These are phyloP conservation scores for Spergularia bocconei DNA, from an alignment of 148 eudicot species.

Conservation along the genomic window DNA sequence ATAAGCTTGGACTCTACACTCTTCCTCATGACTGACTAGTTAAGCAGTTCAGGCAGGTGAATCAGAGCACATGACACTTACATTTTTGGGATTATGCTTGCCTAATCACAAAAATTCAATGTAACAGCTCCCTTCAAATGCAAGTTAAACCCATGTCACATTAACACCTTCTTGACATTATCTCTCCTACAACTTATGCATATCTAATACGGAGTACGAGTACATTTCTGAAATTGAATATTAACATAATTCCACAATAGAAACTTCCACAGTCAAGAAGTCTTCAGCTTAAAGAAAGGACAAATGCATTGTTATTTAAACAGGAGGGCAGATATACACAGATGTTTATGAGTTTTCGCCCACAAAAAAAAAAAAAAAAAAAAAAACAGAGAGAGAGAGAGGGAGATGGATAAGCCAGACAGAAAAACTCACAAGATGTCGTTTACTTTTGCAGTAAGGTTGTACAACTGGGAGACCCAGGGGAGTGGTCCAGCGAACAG, in stretches of 20 bases:
- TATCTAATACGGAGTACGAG: neutral
- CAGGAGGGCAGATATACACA: neutral
- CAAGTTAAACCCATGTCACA: neutral
- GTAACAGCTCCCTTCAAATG: neutral
- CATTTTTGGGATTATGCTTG: no score
- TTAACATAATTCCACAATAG: neutral
- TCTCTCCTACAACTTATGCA: neutral
- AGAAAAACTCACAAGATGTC: slow-evolving; percentile 53
- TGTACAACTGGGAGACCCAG: slow-evolving; percentile 92
- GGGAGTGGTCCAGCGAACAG: slow-evolving; percentile 93
- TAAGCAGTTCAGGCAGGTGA: no score
- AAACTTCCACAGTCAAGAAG: neutral
- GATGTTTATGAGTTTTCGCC: neutral
- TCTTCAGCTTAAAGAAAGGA: neutral
- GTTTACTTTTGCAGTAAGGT: slow-evolving; percentile 76
- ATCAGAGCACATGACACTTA: no score
- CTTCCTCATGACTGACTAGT: no score
- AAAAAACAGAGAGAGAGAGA: no score
- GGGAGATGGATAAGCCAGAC: neutral
- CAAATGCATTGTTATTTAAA: neutral
- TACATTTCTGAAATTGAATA: neutral
- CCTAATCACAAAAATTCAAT: neutral
- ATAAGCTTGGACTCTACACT: no score
- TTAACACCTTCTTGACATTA: neutral
- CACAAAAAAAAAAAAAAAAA: neutral